A percentile compares a stretch with the other conserved stretches of the same genome.
Conservation (phyloP, 257 asterid genomes). For the Linderniella brevidens region DNA sequence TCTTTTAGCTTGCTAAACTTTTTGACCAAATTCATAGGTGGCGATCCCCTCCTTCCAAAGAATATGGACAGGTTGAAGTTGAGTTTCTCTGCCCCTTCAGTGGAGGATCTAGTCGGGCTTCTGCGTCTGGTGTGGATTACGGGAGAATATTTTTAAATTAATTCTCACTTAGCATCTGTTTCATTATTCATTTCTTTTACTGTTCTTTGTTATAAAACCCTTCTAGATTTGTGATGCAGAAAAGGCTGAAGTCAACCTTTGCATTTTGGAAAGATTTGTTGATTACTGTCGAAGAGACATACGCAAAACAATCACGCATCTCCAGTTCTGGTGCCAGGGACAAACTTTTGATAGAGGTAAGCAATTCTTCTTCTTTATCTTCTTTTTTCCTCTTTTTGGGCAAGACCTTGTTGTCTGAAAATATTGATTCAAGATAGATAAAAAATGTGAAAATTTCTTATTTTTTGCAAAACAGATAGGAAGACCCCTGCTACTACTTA, state of each 20-base stretch:
- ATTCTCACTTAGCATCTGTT: background rate
- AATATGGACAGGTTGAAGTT: constrained; percentile 61
- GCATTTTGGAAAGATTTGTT: constrained; percentile 53
- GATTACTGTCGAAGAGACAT: constrained; percentile 64
- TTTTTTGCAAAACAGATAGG: background rate
- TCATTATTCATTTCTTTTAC: constrained; percentile 3
- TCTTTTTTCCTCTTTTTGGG: constrained; percentile 15
- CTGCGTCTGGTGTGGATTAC: constrained; percentile 35
- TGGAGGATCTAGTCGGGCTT: constrained; percentile 45
- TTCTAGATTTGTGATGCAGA: constrained; percentile 69
- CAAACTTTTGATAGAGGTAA: constrained; percentile 40
- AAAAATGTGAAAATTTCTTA: background rate
- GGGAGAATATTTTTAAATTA: no score
- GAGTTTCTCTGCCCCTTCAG: constrained; percentile 44
- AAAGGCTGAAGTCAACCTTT: constrained; percentile 34
- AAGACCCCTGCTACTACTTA: constrained; percentile 8
- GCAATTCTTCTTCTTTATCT: constrained; percentile 9
- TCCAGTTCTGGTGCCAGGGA: constrained; percentile 96
- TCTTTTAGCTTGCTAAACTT: constrained; percentile 10
- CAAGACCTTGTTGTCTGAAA: constrained; percentile 2
- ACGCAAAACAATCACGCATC: constrained; percentile 68
- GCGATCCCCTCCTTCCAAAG: constrained; percentile 64
- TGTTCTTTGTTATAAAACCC: constrained; percentile 17
- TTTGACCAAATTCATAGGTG: constrained; percentile 27
- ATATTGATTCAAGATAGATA: constrained; percentile 3